Conservation (phyloP, 75 land plant species). For the Cupressus sempervirens region DNA sequence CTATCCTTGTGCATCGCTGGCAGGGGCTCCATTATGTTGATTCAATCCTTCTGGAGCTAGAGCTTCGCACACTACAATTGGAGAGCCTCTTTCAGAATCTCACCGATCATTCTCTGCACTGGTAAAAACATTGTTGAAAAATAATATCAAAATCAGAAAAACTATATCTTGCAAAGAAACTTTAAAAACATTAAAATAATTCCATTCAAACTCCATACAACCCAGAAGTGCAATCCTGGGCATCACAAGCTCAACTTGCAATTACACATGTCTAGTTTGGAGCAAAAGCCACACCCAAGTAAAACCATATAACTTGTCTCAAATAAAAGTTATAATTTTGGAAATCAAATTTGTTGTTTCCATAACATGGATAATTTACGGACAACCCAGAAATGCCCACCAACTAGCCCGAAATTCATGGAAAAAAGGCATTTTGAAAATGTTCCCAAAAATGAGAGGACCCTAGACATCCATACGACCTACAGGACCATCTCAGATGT, state of each 20-base stretch:
- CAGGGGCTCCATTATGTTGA: constrained; percentile 28
- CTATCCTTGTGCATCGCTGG: constrained; percentile 16
- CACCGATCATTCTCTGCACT: constrained; percentile 20
- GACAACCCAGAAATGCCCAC: too few relatives aligned
- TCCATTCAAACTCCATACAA: background rate
- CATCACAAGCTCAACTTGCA: background rate
- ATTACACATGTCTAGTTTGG: background rate
- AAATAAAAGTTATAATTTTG: too few relatives aligned
- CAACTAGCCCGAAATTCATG: too few relatives aligned
- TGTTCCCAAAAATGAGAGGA: too few relatives aligned
- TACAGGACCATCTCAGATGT: too few relatives aligned
- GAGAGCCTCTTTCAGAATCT: constrained; percentile 8
- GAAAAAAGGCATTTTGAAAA: too few relatives aligned
- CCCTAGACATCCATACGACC: too few relatives aligned
- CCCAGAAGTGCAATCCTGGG: background rate
- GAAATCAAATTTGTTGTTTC: too few relatives aligned
- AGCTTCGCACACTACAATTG: constrained; percentile 18
- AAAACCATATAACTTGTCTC: background rate
- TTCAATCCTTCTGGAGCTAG: constrained; percentile 37
- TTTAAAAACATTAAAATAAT: background rate
- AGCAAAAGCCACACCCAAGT: background rate
- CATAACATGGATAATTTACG: too few relatives aligned
- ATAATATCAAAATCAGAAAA: background rate
- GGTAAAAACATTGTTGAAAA: constrained; percentile 24
- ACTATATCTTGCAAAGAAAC: background rate